Evolutionary conservation across 148 eudicot genomes (phyloP).

Genomic region (Pharnaceum exiguum): DNA sequence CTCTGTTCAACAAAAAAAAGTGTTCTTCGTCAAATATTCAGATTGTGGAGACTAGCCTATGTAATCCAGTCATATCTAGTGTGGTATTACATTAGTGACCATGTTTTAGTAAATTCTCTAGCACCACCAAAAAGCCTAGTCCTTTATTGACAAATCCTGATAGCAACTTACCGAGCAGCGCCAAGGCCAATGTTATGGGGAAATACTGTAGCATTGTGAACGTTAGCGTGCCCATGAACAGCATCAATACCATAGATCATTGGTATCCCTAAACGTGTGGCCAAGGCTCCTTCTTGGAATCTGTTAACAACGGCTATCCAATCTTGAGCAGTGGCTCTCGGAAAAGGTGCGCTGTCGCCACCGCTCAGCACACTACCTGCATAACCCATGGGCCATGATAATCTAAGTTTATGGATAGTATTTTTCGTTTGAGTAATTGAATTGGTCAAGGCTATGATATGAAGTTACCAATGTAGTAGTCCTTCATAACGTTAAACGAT

Average conservation of each 20-base stretch:
- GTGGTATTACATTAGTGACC: too few species aligned
- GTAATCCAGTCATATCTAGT: too few species aligned
- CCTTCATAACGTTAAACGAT: conserved; percentile 16
- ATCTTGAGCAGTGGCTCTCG: conserved; percentile 15
- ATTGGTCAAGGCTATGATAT: not conserved
- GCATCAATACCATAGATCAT: conserved; percentile 34
- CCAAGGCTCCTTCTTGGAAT: conserved; percentile 21
- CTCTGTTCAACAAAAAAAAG: conserved; percentile 5
- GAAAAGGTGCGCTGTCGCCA: conserved; percentile 20
- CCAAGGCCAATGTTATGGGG: conserved; percentile 37
- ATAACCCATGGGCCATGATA: not conserved
- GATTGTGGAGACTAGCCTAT: too few species aligned
- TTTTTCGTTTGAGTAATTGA: not conserved
- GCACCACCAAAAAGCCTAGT: not conserved
- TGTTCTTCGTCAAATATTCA: not conserved
- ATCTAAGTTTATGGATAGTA: not conserved
- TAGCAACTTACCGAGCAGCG: conserved; percentile 27
- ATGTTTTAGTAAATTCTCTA: not conserved
- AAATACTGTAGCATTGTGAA: conserved; percentile 20
- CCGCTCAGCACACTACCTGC: conserved; percentile 31
- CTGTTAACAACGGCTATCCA: conserved; percentile 16
- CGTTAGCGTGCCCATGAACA: conserved; percentile 26
- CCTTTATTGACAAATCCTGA: not conserved
- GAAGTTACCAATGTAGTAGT: conserved; percentile 18
- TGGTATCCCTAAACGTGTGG: conserved; percentile 27